phyloP scores from a whole-genome alignment of 83 land plant species.

The Diphasiastrum complanatum region DNA sequence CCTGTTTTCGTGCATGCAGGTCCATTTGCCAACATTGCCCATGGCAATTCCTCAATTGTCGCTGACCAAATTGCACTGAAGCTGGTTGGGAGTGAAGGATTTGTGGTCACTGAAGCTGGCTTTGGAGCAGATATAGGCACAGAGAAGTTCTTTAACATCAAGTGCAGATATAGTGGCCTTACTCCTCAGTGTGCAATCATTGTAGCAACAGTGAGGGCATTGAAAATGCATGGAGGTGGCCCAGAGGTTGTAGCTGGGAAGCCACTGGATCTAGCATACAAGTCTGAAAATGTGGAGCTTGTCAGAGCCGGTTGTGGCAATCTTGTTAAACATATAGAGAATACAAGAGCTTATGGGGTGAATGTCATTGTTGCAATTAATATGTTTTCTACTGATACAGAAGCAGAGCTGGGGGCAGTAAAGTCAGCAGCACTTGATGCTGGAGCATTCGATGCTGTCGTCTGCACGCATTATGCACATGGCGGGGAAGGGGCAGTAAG shows the following conservation, averaged over 20 bases:
- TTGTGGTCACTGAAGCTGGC: slow-evolving; percentile 98
- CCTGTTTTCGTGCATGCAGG: slow-evolving; percentile 98
- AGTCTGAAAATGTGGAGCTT: slow-evolving; percentile 73
- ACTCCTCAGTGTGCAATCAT: slow-evolving; percentile 89
- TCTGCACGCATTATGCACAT: slow-evolving; percentile 91
- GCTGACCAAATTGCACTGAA: slow-evolving; percentile 95
- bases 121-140: slow-evolving; percentile 97
- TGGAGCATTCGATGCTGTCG: slow-evolving; percentile 95
- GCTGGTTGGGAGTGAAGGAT: slow-evolving; percentile 86
- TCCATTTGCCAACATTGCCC: slow-evolving; percentile 97
- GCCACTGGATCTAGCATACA: slow-evolving; percentile 85
- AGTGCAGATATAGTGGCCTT: slow-evolving; percentile 87
- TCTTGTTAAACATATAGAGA: slow-evolving; percentile 71
- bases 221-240: slow-evolving; percentile 99
- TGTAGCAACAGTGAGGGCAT: slow-evolving; percentile 94
- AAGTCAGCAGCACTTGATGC: slow-evolving; percentile 71
- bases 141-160: slow-evolving; percentile 94
- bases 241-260: slow-evolving; percentile 93
- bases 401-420: slow-evolving; percentile 76
- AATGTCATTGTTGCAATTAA: slow-evolving; percentile 95
- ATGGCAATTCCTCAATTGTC: slow-evolving; percentile 95
- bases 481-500: slow-evolving; percentile 97
- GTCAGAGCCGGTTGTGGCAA: slow-evolving; percentile 81
- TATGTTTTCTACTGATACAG: slow-evolving; percentile 75
- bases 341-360: slow-evolving; percentile 77